These are phyloP conservation scores for Cladosporium austrohemisphaericum DNA, from an alignment of 2,329 filamentous ascomycete genomes.

Conservation along the genomic window DNA sequence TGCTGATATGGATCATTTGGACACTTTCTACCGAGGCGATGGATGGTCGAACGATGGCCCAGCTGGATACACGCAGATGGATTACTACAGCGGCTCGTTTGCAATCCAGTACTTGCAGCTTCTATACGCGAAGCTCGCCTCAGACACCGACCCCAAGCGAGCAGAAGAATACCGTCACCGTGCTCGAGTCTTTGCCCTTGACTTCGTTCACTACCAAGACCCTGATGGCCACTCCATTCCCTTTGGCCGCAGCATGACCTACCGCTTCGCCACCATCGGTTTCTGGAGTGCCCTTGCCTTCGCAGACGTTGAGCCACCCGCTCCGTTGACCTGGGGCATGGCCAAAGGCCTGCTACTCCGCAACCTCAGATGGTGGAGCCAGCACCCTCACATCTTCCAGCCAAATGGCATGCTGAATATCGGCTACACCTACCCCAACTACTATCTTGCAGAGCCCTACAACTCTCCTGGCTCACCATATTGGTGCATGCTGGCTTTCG, in stretches of 20 bases:
- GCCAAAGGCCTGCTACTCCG: slow-evolving; percentile 72
- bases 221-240: slow-evolving; percentile 67
- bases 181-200: slow-evolving; percentile 63
- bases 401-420: slow-evolving; percentile 70
- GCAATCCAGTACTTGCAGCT: slow-evolving; percentile 78
- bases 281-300: slow-evolving; percentile 79
- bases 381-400: slow-evolving; percentile 70
- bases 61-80: slow-evolving; percentile 75
- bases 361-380: slow-evolving; percentile 76
- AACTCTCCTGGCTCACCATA: slow-evolving; percentile 71
- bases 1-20: slow-evolving; percentile 70
- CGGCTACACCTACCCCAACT: slow-evolving; percentile 75
- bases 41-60: slow-evolving; percentile 80
- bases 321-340: slow-evolving; percentile 71
- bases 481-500: slow-evolving; percentile 76
- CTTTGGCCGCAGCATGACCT: slow-evolving; percentile 73
- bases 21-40: slow-evolving; percentile 76
- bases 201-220: slow-evolving; percentile 74
- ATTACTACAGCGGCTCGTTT: slow-evolving; percentile 80
- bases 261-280: slow-evolving; percentile 80
- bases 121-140: slow-evolving; percentile 69
- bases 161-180: slow-evolving; percentile 67
- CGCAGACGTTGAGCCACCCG: slow-evolving; percentile 68
- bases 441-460: slow-evolving; percentile 79
- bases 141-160: slow-evolving; percentile 59